A percentile compares a stretch with the other conserved stretches of the same genome.
Evolutionary conservation across 495 filamentous ascomycete species (phyloP).

Genomic region (Neurospora sp.): DNA sequence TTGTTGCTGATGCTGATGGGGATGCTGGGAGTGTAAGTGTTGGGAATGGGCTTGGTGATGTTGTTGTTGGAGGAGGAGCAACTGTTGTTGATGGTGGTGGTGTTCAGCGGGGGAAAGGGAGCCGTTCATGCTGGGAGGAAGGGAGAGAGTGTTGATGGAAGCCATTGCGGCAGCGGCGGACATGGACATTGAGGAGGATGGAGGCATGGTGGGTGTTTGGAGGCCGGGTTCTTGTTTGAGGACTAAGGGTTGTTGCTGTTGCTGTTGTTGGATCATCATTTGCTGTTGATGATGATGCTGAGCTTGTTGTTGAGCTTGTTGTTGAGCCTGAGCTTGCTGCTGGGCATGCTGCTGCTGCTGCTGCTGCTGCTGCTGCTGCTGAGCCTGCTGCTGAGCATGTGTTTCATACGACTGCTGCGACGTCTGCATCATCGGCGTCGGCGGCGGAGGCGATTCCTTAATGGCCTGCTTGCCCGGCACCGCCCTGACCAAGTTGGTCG

Average conservation of each 20-base stretch:
- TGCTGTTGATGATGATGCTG: conserved; percentile 10
- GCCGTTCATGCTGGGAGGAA: background rate
- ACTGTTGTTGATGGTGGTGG: background rate
- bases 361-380: background rate
- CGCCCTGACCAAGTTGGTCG: conserved; percentile 25
- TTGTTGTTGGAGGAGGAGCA: background rate
- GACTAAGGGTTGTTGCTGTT: background rate
- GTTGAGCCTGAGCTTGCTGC: background rate
- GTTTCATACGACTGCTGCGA: background rate
- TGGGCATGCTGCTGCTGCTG: background rate
- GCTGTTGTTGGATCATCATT: background rate
- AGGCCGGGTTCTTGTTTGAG: conserved; percentile 2
- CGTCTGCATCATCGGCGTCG: background rate
- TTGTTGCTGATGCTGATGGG: background rate
- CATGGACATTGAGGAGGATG: background rate
- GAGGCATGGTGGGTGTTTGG: background rate
- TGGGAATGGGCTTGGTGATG: background rate
- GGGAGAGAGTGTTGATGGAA: background rate
- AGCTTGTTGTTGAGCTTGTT: background rate
- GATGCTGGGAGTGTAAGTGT: background rate
- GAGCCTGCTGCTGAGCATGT: background rate
- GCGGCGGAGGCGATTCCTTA: conserved; percentile 21
- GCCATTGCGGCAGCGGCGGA: background rate
- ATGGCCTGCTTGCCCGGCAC: conserved; percentile 28
- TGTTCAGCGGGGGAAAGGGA: background rate